A percentile compares a stretch with the other conserved stretches of the same genome.
Evolutionary conservation across 1,139 yeast species (phyloP).

Genomic region (Starmera stellimalicola): DNA sequence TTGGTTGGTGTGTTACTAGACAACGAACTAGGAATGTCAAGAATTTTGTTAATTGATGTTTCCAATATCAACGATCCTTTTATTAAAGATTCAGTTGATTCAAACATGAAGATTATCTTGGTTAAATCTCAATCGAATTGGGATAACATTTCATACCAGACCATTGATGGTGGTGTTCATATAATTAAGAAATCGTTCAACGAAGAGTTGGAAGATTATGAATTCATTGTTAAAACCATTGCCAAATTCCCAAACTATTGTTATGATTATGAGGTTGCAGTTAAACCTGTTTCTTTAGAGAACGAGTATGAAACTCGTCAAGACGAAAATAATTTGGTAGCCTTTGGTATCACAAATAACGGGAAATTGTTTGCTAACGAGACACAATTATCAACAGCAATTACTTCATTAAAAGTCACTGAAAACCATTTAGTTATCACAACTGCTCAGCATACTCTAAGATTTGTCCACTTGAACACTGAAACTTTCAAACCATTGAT

Average conservation of each 20-base stretch:
- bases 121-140: conserved; percentile 49
- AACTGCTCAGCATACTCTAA: conserved; percentile 77
- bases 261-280: conserved; percentile 46
- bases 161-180: conserved; percentile 53
- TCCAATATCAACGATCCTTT: conserved; percentile 31
- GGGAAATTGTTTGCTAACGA: conserved; percentile 70
- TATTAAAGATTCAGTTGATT: conserved; percentile 32
- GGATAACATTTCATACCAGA: conserved; percentile 44
- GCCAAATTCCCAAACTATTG: conserved; percentile 63
- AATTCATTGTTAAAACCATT: conserved; percentile 24
- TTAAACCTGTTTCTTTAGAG: conserved; percentile 16
- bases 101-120: conserved; percentile 43
- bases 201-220: conserved; percentile 22
- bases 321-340: conserved; percentile 27
- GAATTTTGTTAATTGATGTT: conserved; percentile 40
- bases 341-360: conserved; percentile 62
- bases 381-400: conserved; percentile 58
- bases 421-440: conserved; percentile 73
- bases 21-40: conserved; percentile 31
- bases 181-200: conserved; percentile 24
- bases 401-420: conserved; percentile 72
- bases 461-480: conserved; percentile 65
- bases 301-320: conserved; percentile 21
- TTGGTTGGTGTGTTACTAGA: conserved; percentile 52
- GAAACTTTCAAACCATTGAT: conserved; percentile 28